Evolutionary conservation across 768 basidiomycete genomes (phyloP).

Genomic region (Kwoniella sp.): DNA sequence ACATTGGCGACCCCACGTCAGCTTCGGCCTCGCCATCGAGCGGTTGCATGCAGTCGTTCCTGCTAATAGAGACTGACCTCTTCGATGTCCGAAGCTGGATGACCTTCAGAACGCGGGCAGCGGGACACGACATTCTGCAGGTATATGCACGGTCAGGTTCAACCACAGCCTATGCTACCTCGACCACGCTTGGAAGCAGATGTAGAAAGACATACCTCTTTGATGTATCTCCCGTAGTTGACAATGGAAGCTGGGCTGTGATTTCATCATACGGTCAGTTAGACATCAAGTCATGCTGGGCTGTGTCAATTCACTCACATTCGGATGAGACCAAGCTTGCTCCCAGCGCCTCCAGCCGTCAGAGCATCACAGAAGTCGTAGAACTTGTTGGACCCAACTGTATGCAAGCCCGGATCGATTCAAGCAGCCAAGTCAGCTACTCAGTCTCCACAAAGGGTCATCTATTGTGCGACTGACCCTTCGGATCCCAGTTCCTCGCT

Average conservation of each 20-base stretch:
- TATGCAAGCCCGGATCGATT: neutral
- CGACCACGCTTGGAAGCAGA: too few species aligned
- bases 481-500: constrained; percentile 81
- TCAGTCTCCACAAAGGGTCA: neutral
- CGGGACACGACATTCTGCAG: constrained; percentile 36
- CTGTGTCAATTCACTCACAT: constrained; percentile 38
- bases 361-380: constrained; percentile 51
- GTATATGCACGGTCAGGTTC: neutral
- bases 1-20: neutral
- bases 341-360: constrained; percentile 36
- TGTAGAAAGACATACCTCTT: constrained; percentile 60
- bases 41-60: neutral
- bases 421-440: neutral
- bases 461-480: constrained; percentile 44
- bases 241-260: constrained; percentile 33
- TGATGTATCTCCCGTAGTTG: constrained; percentile 64
- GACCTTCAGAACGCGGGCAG: constrained; percentile 37
- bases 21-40: too few species aligned
- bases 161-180: too few species aligned
- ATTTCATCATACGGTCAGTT: neutral
- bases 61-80: constrained; percentile 22
- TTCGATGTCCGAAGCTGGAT: constrained; percentile 36
- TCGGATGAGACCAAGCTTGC: constrained; percentile 56
- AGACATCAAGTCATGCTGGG: neutral
- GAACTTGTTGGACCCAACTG: constrained; percentile 49